Conservation (phyloP, 371 early-diverging fungal species). For the Mucor velutinosus region DNA sequence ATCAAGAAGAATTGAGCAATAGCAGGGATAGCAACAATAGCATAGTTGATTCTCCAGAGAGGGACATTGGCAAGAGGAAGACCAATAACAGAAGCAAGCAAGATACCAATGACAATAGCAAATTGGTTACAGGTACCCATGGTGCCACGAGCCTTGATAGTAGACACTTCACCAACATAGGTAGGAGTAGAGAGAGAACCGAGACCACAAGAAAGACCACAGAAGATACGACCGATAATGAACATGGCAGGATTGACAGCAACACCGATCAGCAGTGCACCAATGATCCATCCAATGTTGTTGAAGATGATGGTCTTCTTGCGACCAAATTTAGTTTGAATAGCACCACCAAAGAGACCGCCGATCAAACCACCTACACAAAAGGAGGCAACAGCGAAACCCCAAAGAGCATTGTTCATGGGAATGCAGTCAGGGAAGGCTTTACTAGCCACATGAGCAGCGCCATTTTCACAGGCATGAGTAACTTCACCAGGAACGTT, state of each 20-base stretch:
- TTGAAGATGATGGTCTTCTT: slow-evolving; percentile 61
- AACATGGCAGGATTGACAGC: slow-evolving; percentile 61
- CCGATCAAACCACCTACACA: slow-evolving; percentile 75
- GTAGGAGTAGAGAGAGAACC: slow-evolving; percentile 77
- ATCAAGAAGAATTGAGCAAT: slow-evolving; percentile 69
- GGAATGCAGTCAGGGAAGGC: slow-evolving; percentile 31
- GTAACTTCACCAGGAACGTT: slow-evolving; percentile 44
- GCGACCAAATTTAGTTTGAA: slow-evolving; percentile 69
- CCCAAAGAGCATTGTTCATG: slow-evolving; percentile 35
- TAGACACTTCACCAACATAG: slow-evolving; percentile 83
- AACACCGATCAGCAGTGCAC: slow-evolving; percentile 62
- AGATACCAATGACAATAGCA: slow-evolving; percentile 77
- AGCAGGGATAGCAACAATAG: slow-evolving; percentile 69
- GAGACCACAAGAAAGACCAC: slow-evolving; percentile 81
- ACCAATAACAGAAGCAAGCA: slow-evolving; percentile 65
- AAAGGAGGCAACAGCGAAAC: slow-evolving; percentile 66
- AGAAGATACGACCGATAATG: slow-evolving; percentile 73
- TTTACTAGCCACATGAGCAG: slow-evolving; percentile 6
- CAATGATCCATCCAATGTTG: slow-evolving; percentile 63
- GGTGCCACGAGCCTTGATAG: slow-evolving; percentile 67
- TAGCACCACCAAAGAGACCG: slow-evolving; percentile 60
- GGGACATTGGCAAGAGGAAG: slow-evolving; percentile 62
- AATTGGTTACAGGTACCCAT: slow-evolving; percentile 79
- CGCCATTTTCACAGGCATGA: slow-evolving; percentile 27
- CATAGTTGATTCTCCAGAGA: slow-evolving; percentile 69